Conservation (phyloP, 1,284 basidiomycete species). For the Ganoderma sinense region DNA sequence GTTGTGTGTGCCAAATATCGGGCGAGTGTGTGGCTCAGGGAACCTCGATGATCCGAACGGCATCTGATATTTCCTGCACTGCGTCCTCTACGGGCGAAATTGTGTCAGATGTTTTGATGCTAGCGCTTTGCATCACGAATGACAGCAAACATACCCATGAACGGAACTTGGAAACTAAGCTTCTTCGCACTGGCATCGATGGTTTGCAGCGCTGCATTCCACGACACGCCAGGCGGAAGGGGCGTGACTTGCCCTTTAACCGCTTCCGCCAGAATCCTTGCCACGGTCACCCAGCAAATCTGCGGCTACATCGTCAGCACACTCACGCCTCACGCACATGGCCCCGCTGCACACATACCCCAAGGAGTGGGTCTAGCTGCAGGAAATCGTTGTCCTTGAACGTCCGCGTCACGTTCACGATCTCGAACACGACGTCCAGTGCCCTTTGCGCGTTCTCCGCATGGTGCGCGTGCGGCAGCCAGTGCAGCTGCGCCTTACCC, state of each 20-base stretch:
- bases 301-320: constrained; percentile 4
- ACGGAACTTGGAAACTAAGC: constrained; percentile 27
- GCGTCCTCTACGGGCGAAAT: constrained; percentile 19
- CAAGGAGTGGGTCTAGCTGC: constrained; percentile 33
- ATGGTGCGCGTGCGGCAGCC: constrained; percentile 30
- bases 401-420: constrained; percentile 32
- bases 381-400: constrained; percentile 36
- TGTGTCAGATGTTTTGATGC: not conserved
- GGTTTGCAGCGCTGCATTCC: constrained; percentile 22
- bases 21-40: constrained; percentile 1
- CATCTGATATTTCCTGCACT: constrained; percentile 22
- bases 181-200: constrained; percentile 26
- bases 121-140: not conserved
- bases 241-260: constrained; percentile 10
- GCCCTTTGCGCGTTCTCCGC: constrained; percentile 31
- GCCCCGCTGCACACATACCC: constrained; percentile 23
- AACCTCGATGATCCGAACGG: constrained; percentile 23
- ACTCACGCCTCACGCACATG: too few species aligned
- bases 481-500: constrained; percentile 34
- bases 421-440: constrained; percentile 31
- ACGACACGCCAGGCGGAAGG: constrained; percentile 16
- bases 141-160: constrained; percentile 24
- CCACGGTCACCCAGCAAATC: constrained; percentile 31
- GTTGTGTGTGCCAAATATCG: not conserved
- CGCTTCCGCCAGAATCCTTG: constrained; percentile 24